These are phyloP conservation scores for Naganishia antarctica DNA, from an alignment of 768 basidiomycete genomes.

Conservation along the genomic window DNA sequence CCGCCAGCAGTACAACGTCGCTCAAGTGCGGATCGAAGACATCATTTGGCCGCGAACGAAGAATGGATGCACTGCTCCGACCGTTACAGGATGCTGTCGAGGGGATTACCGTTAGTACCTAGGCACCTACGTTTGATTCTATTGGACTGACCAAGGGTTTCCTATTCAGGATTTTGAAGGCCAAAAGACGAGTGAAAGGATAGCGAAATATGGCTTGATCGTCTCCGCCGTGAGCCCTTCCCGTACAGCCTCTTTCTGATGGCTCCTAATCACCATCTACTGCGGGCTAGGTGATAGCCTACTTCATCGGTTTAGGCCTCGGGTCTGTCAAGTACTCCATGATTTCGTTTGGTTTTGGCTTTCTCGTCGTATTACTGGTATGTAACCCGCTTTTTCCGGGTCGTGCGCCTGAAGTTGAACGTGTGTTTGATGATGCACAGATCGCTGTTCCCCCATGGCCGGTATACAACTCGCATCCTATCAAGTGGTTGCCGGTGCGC, in stretches of 20 bases:
- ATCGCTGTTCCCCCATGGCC: slow-evolving; percentile 17
- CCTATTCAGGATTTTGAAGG: slow-evolving; percentile 14
- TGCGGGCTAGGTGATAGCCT: slow-evolving; percentile 17
- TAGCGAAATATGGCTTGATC: slow-evolving; percentile 15
- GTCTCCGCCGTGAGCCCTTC: slow-evolving; percentile 1
- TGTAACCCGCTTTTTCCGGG: neutral
- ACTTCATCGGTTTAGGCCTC: slow-evolving; percentile 3
- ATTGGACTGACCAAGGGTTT: neutral
- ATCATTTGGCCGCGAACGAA: too few species aligned
- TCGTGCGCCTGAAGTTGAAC: neutral
- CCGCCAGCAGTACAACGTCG: too few species aligned
- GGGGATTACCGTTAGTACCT: slow-evolving; percentile 3
- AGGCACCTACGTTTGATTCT: neutral
- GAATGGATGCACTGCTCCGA: slow-evolving; percentile 5
- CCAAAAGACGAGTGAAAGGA: slow-evolving; percentile 1
- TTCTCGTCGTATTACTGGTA: slow-evolving; percentile 12
- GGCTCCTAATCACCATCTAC: too few species aligned
- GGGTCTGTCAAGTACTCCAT: slow-evolving; percentile 12
- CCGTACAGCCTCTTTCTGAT: neutral
- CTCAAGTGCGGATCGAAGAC: too few species aligned
- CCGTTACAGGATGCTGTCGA: neutral
- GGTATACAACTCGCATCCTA: slow-evolving; percentile 20
- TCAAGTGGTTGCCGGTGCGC: slow-evolving; percentile 2
- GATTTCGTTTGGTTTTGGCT: slow-evolving; percentile 2
- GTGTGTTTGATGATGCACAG: neutral